Evolutionary conservation across 1,139 yeast species (phyloP).

Genomic region (Protomyces pachydermus): DNA sequence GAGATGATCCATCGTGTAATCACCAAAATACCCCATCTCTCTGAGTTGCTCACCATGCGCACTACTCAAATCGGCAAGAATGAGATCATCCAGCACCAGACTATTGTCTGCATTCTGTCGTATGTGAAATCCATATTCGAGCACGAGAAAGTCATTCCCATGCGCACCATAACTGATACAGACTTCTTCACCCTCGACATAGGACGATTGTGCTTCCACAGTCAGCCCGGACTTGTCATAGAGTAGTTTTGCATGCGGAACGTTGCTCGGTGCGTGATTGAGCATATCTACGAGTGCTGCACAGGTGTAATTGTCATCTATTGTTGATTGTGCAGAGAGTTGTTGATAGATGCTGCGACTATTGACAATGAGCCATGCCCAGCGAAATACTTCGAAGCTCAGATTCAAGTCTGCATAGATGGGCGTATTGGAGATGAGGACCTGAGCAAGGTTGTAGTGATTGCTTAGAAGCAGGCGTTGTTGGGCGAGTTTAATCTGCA

Average conservation of each 20-base stretch:
- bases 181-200: slow-evolving; percentile 16
- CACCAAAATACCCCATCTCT: slow-evolving; percentile 18
- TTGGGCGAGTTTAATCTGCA: background rate
- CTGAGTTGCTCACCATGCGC: slow-evolving; percentile 1
- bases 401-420: background rate
- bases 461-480: slow-evolving; percentile 1
- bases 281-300: slow-evolving; percentile 28
- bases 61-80: background rate
- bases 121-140: slow-evolving; percentile 27
- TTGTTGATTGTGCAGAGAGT: slow-evolving; percentile 2
- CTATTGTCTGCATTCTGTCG: slow-evolving; percentile 6
- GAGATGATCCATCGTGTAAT: slow-evolving; percentile 15
- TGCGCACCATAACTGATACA: slow-evolving; percentile 26
- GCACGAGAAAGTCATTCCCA: slow-evolving; percentile 19
- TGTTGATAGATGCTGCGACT: slow-evolving; percentile 26
- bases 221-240: slow-evolving; percentile 15
- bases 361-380: slow-evolving; percentile 28
- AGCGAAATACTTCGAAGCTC: slow-evolving; percentile 1
- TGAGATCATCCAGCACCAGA: slow-evolving; percentile 4
- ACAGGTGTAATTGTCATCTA: slow-evolving; percentile 26
- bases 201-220: slow-evolving; percentile 10
- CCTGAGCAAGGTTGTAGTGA: slow-evolving; percentile 2
- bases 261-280: slow-evolving; percentile 22
- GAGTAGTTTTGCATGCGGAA: slow-evolving; percentile 4
- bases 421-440: background rate